Conservation (phyloP, 352 stramenopile genomes). For the Phytophthora pisi region DNA sequence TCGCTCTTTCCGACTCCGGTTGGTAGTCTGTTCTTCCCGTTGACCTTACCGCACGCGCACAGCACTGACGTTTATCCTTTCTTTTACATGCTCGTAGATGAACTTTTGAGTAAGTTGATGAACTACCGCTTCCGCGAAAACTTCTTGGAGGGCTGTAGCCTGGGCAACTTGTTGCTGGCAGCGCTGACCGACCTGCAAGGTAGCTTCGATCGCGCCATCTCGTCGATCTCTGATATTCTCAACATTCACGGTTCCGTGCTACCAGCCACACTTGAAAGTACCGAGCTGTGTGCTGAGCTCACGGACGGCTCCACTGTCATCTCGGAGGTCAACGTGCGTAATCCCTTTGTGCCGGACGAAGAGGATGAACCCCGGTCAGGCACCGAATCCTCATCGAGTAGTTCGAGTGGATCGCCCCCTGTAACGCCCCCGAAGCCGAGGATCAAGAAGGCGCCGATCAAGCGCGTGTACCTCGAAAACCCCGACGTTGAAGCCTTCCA, state of each 20-base stretch:
- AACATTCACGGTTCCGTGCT: slow-evolving; percentile 85
- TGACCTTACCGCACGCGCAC: not conserved
- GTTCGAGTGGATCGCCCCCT: slow-evolving; percentile 23
- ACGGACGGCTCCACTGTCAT: slow-evolving; percentile 73
- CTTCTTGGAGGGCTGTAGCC: slow-evolving; percentile 87
- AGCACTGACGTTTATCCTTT: not conserved
- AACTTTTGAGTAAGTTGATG: slow-evolving; percentile 89
- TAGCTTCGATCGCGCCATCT: slow-evolving; percentile 82
- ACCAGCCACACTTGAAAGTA: slow-evolving; percentile 84
- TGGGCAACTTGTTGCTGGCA: slow-evolving; percentile 81
- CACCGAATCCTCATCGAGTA: slow-evolving; percentile 28
- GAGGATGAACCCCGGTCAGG: slow-evolving; percentile 24
- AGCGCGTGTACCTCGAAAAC: slow-evolving; percentile 84
- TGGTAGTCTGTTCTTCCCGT: slow-evolving; percentile 6
- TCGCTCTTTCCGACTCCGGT: slow-evolving; percentile 84
- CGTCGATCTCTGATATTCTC: slow-evolving; percentile 84
- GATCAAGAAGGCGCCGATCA: slow-evolving; percentile 71
- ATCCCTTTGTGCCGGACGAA: slow-evolving; percentile 50
- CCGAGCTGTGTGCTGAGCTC: slow-evolving; percentile 81
- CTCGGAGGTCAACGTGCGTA: slow-evolving; percentile 86
- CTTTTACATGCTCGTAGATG: slow-evolving; percentile 42
- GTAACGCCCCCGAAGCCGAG: slow-evolving; percentile 34
- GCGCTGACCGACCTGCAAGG: slow-evolving; percentile 84
- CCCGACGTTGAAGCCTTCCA: slow-evolving; percentile 72
- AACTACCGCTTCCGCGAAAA: slow-evolving; percentile 90